Evolutionary conservation across 805 yeast species (phyloP).

Genomic region (Candida koratica): DNA sequence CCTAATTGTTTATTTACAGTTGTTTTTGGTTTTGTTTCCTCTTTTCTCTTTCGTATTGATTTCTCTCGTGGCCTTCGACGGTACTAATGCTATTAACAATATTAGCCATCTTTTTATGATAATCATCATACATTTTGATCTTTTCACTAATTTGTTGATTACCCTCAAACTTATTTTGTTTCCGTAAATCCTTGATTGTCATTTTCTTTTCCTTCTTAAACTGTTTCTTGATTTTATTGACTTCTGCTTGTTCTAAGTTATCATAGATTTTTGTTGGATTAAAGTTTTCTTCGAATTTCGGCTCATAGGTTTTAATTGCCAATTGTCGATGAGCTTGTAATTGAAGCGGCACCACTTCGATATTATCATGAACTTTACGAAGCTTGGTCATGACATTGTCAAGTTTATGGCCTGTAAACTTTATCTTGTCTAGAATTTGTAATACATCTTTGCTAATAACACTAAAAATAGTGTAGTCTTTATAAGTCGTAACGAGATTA

Average conservation of each 20-base stretch:
- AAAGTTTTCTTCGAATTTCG: conserved; percentile 92
- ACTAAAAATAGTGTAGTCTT: conserved; percentile 55
- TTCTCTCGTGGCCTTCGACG: conserved; percentile 92
- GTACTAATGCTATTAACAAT: conserved; percentile 85
- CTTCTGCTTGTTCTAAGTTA: conserved; percentile 67
- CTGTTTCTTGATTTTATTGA: conserved; percentile 76
- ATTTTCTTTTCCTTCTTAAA: conserved; percentile 89
- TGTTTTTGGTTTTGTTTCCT: conserved; percentile 44
- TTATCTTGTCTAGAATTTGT: conserved; percentile 22
- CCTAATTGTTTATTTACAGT: conserved; percentile 4
- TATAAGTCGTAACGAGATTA: conserved; percentile 45
- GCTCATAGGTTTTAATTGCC: conserved; percentile 80
- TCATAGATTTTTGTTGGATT: conserved; percentile 94
- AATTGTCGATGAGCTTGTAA: conserved; percentile 82
- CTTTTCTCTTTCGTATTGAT: conserved; percentile 85
- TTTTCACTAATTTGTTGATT: conserved; percentile 78
- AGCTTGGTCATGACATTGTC: conserved; percentile 48
- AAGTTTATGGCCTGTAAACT: conserved; percentile 29
- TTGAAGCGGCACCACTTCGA: conserved; percentile 54
- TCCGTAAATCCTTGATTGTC: conserved; percentile 84
- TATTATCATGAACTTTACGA: conserved; percentile 40
- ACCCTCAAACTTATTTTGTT: conserved; percentile 81
- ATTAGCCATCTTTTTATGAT: conserved; percentile 85
- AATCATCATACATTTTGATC: conserved; percentile 68
- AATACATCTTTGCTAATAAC: conserved; percentile 43